Percentiles rank a stretch among this genome's conserved stretches.
Conservation (phyloP, 495 filamentous ascomycete species). For the Daldinia caldariorum region DNA sequence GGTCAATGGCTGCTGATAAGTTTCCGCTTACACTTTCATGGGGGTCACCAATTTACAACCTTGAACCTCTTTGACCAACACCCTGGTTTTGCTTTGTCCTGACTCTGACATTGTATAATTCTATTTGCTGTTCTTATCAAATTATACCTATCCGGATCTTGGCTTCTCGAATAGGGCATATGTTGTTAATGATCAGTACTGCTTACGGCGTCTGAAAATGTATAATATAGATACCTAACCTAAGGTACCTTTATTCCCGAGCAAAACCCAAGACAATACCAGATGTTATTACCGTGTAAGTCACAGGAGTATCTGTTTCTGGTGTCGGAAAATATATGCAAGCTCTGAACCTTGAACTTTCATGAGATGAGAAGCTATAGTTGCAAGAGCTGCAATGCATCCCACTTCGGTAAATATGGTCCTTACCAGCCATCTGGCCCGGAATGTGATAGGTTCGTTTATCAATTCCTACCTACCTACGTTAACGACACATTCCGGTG, state of each 20-base stretch:
- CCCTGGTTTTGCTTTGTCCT: slow-evolving; percentile 37
- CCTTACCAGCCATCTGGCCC: slow-evolving; percentile 21
- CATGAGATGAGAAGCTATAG: background rate
- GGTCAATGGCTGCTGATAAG: slow-evolving; percentile 36
- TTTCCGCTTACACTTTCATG: slow-evolving; percentile 41
- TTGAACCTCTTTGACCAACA: slow-evolving; percentile 17
- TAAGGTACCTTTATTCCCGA: background rate
- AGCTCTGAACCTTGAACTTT: background rate
- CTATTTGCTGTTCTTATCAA: slow-evolving; percentile 39
- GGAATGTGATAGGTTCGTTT: slow-evolving; percentile 33
- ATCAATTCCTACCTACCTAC: background rate
- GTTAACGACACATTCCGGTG: slow-evolving; percentile 8
- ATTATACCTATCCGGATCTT: background rate
- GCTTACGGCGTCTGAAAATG: background rate
- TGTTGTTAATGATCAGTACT: background rate
- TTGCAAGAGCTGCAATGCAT: slow-evolving; percentile 14
- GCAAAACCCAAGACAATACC: background rate
- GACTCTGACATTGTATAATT: slow-evolving; percentile 37
- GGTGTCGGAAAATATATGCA: background rate
- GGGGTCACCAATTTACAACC: slow-evolving; percentile 39
- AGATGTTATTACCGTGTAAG: background rate
- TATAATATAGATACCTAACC: too few species aligned
- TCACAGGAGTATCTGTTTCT: background rate
- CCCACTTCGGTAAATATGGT: slow-evolving; percentile 7
- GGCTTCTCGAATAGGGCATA: background rate